Base-by-base conservation (phyloP, 2,329 filamentous ascomycete genomes). In the Graphiopsis chlorocephala region DNA sequence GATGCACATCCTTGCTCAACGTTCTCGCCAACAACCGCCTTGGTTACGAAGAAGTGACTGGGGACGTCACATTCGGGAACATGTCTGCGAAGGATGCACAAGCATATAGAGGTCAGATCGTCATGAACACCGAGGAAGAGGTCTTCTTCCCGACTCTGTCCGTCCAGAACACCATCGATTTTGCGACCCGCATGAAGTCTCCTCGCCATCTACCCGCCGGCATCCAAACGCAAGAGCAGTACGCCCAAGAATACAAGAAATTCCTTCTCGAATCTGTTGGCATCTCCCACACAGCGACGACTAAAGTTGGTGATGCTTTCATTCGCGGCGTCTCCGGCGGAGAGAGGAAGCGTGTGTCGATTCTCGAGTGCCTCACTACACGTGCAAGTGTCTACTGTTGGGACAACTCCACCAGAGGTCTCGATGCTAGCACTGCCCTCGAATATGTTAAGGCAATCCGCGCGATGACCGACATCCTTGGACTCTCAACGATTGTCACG, bases 1-100 rank as follows among this genome's bases (percentile, higher is more conserved):
- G 86, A 8, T 91, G 89, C 72, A 90, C 88, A 0, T 89, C 88
- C 0, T 80, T 92, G n/a, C 79, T 92, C 53, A 91, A 88, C 69
- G 79, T 89, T 68, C 79, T 92, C 3, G 82, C 87, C 57, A 91
- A 91, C 70, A 82, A 85, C 64, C 79, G 87, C 45, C 53, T 50
- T 31, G 68, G 67, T 2, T 68, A 67, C 35, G 67, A 66, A 14
- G 67, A 67, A 29, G 38, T 73, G 55, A 56, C 67, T 2, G 73
- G 73, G 7, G 71, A 76, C 38, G 82, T 90, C 3, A 77, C 79
- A 25, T 89, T 84, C 69, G 88, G 83, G 1, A 76, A 77, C 0
- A 75, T 85, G 73, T 74, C 48, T 73, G 73, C 61, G 58, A 73
- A 75, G 33, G 78, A 81, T 70, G 75, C 77, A 29, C 75, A 79